Evolutionary conservation across 2,329 filamentous ascomycete species (phyloP), one percentile per base, ranked within the genome.

Genomic region (Lachnellula hyalina): DNA sequence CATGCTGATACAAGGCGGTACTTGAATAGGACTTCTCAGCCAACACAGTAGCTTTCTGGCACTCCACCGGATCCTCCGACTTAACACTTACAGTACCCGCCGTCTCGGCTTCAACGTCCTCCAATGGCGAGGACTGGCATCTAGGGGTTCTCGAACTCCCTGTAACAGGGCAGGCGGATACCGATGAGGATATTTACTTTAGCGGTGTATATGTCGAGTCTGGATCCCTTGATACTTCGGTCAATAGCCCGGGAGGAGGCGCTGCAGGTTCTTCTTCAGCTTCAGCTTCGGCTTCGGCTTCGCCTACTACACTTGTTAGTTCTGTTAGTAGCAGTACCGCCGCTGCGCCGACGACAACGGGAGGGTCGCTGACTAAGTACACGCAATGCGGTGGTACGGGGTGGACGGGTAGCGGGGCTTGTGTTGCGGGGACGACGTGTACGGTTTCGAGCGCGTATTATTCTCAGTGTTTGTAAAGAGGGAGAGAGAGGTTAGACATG

Each of bases 121-220:
- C 81, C 48, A 86, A 89, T 68, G 86, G 85, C 40, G 78, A 77
- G 2, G 86, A 90, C 67, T 90, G 84, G 84, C 86, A 90, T 71
- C 70, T 90, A 47, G 86, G 86, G 55, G 81, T 87, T 23, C 74
- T 89, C 51, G 81, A 87, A 60, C 74, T 89, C 53, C 81, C 84
- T 12, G 75, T 80, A 17, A 71, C 73, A 35, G 81, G 82, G 0
- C 78, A 79, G 47, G 69, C 76, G 46, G 79, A 82, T 40, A 68
- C 66, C 3, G 73, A 68, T 38, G 86, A 89, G 74, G 85, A 89
- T 65, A 84, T 85, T 74, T 88, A 82, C 68, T 89, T 87, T 72
- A 85, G 81, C 3, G 85, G 86, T 8, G 82, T 88, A 3, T 90
- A 87, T 64, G 77, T 89, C 48, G 86, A 90, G 76, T 77, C 73